These are phyloP conservation scores for Monoraphidium neglectum DNA, from an alignment of 139 green algal genomes.

Conservation along the genomic window DNA sequence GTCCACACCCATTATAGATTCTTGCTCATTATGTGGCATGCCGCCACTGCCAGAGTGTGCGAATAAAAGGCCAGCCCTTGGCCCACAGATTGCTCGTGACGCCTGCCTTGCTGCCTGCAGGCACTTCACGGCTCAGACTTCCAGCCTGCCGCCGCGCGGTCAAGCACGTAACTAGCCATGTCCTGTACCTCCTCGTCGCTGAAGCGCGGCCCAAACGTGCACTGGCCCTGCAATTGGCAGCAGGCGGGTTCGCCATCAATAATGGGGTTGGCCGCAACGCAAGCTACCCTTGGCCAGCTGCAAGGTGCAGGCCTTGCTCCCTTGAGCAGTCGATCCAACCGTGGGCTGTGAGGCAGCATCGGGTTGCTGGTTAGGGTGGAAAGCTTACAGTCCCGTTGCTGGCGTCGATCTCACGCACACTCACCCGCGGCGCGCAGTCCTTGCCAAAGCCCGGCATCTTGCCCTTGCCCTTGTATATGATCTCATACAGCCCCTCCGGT, in stretches of 20 bases:
- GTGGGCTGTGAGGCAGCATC: not conserved
- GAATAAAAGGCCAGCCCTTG: too few relatives aligned
- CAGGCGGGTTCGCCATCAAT: not conserved
- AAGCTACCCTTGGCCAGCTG: not conserved
- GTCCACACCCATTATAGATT: too few relatives aligned
- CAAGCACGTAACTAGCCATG: constrained; percentile 65
- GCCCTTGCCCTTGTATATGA: constrained; percentile 78
- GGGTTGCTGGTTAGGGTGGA: not conserved
- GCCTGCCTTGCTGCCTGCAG: too few relatives aligned
- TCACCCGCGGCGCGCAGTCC: constrained; percentile 73
- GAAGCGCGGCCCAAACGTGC: constrained; percentile 76
- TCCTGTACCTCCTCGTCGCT: constrained; percentile 66
- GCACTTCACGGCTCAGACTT: too few relatives aligned
- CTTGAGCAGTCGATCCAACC: not conserved
- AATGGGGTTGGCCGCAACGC: not conserved
- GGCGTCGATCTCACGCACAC: not conserved
- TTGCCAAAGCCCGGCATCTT: constrained; percentile 85
- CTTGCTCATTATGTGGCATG: too few relatives aligned
- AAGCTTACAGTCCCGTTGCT: not conserved
- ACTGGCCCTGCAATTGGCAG: constrained; percentile 57
- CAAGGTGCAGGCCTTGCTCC: not conserved
- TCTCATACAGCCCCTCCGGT: constrained; percentile 60
- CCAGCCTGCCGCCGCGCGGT: constrained; percentile 43
- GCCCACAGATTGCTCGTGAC: too few relatives aligned
- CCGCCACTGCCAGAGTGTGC: too few relatives aligned